A percentile compares a stretch with the other conserved stretches of the same genome.
Conservation (phyloP, 306 rosid genomes). For the Cucumis hystrix region DNA sequence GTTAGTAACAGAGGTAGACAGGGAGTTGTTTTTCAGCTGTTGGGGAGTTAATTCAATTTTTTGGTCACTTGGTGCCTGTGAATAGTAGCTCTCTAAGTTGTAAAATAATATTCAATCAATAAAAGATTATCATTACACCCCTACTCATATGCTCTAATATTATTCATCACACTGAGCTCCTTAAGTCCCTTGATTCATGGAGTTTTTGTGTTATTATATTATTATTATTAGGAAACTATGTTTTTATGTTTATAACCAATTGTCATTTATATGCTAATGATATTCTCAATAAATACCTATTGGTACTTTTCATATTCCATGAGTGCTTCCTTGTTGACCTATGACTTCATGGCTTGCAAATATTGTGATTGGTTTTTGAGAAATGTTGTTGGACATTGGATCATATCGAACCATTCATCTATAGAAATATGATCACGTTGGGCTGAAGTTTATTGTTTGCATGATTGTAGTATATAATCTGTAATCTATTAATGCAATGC, state of each 20-base stretch:
- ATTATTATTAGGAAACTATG: too few relatives aligned
- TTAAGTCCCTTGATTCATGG: background rate
- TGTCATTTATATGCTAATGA: too few relatives aligned
- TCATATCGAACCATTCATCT: background rate
- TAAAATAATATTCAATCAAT: too few relatives aligned
- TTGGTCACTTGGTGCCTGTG: background rate
- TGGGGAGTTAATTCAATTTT: too few relatives aligned
- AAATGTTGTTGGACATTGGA: background rate
- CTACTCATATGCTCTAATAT: too few relatives aligned
- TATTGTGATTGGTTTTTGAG: background rate
- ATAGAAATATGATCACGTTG: background rate
- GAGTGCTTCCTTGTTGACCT: background rate
- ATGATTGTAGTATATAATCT: background rate
- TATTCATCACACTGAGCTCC: background rate
- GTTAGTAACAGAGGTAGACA: too few relatives aligned
- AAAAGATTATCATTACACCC: too few relatives aligned
- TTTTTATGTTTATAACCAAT: too few relatives aligned
- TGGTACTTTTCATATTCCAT: background rate
- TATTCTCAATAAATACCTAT: background rate
- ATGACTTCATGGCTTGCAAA: background rate
- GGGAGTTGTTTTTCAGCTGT: too few relatives aligned
- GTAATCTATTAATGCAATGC: background rate
- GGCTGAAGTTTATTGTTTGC: background rate
- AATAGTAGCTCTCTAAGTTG: background rate
- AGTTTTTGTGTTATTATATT: too few relatives aligned